Evolutionary conservation across 2,329 filamentous ascomycete genomes (phyloP), one percentile per base, ranked within the genome.

Genomic region (Albophoma yamanashiensis): DNA sequence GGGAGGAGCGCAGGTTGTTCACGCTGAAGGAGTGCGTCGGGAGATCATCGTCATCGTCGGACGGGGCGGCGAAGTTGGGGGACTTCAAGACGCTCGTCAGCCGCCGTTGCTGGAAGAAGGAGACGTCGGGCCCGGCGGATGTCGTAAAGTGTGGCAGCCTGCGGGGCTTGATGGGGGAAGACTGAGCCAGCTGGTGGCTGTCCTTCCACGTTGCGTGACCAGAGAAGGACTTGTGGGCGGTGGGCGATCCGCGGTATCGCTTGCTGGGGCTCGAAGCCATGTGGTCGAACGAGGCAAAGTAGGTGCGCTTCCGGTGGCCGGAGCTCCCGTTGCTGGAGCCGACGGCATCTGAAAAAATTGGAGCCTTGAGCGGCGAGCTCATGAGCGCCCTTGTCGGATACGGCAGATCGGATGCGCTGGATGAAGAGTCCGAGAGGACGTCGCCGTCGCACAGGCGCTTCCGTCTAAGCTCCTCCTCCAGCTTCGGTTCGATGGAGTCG

Each of bases 11-110:
- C 58, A 86, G 76, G 67, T 84, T 80, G 62, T 81, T 83, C 56
- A 79, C 69, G 63, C 82, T 82, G 76, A 92, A 92, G 3, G 89
- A 91, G 69, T 89, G 88, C 47, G 86, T 76, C 4, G 91, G 90
- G 2, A 95, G 85, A 64, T 90, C 85, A 63, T 96, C 91, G 57
- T 96, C 92, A 60, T 96, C 90, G 66, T 94, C 89, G 17, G 86
- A 86, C 57, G 79, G 80, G 55, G 84, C 81, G 38, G 82, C 80
- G 73, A 87, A 83, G 77, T 80, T 83, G 74, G 82, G 74, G 69
- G 85, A 76, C 62, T 81, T 73, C 64, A 85, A 78, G 59, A 85
- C 81, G 62, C 88, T 85, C 40, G 86, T 83, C 62, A 91, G 81
- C 57, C 86, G 87, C 58, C 86, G 84, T 57, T 84, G 82, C 36